These are phyloP conservation scores for Hyphodiscus hymeniophilus DNA, from an alignment of 495 filamentous ascomycete genomes.

Conservation along the genomic window DNA sequence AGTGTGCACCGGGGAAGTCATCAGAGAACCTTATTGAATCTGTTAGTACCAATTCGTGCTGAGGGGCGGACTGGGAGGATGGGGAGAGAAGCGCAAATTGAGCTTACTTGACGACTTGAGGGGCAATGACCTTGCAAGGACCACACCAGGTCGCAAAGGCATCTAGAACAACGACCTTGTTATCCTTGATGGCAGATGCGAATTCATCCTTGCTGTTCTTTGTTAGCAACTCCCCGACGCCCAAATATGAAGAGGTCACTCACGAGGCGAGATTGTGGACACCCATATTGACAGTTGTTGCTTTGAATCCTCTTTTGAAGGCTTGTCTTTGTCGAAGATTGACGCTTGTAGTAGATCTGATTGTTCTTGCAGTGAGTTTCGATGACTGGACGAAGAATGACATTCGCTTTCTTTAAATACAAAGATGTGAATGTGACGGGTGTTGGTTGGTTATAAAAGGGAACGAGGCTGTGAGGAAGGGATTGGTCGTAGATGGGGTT, in stretches of 20 bases:
- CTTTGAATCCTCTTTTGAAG: slow-evolving; percentile 30
- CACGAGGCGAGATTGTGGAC: slow-evolving; percentile 44
- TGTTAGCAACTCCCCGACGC: slow-evolving; percentile 12
- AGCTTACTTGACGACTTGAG: slow-evolving; percentile 55
- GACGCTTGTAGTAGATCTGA: background rate
- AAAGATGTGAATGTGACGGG: background rate
- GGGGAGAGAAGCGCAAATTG: slow-evolving; percentile 5
- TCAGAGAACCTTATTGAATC: slow-evolving; percentile 42
- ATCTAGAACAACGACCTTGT: slow-evolving; percentile 70
- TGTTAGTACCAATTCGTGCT: slow-evolving; percentile 6
- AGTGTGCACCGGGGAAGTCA: slow-evolving; percentile 48
- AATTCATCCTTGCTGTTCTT: slow-evolving; percentile 52
- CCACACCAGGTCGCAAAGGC: slow-evolving; percentile 91
- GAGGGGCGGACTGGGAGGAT: background rate
- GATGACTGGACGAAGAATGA: slow-evolving; percentile 10
- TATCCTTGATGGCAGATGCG: slow-evolving; percentile 41
- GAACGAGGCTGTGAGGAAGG: background rate
- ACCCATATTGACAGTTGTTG: slow-evolving; percentile 45
- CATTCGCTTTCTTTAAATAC: slow-evolving; percentile 1
- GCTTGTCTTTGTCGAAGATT: background rate
- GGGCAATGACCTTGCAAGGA: slow-evolving; percentile 86
- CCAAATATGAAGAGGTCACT: slow-evolving; percentile 16
- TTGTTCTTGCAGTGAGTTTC: background rate
- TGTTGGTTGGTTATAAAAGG: background rate
- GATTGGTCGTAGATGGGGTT: background rate